phyloP scores from a whole-genome alignment of 352 stramenopile species.

The Pythium rishiriense region DNA sequence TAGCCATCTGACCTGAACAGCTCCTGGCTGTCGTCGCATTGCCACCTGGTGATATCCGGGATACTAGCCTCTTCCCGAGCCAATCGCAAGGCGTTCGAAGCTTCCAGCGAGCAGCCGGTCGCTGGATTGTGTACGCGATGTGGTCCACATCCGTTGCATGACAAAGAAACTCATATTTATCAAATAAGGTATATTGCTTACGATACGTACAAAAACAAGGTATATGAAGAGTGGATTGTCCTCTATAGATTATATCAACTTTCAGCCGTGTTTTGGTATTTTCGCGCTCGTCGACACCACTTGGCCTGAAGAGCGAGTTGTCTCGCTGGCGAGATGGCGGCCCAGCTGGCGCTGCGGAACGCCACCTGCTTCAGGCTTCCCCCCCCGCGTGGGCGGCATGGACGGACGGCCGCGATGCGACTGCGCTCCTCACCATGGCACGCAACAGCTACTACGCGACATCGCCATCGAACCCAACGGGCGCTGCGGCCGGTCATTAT shows the following conservation, averaged over 20 bases:
- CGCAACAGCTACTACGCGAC: too few relatives aligned
- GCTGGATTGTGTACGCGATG: neutral
- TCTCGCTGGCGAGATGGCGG: neutral
- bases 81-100: neutral
- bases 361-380: slow-evolving; percentile 4
- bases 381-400: neutral
- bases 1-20: slow-evolving; percentile 2
- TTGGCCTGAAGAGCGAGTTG: neutral
- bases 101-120: neutral
- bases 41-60: neutral
- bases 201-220: too few relatives aligned
- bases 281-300: too few relatives aligned
- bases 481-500: too few relatives aligned
- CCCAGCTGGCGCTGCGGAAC: slow-evolving; percentile 1
- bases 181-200: too few relatives aligned
- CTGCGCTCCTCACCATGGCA: too few relatives aligned
- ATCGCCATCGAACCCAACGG: too few relatives aligned
- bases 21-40: neutral
- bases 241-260: too few relatives aligned
- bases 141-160: slow-evolving; percentile 3
- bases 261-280: neutral
- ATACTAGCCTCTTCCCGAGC: neutral
- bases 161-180: too few relatives aligned
- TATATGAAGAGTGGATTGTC: too few relatives aligned
- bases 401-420: too few relatives aligned